Evolutionary conservation across 2,329 filamentous ascomycete genomes (phyloP).

Genomic region (Colletotrichum spinosum): DNA sequence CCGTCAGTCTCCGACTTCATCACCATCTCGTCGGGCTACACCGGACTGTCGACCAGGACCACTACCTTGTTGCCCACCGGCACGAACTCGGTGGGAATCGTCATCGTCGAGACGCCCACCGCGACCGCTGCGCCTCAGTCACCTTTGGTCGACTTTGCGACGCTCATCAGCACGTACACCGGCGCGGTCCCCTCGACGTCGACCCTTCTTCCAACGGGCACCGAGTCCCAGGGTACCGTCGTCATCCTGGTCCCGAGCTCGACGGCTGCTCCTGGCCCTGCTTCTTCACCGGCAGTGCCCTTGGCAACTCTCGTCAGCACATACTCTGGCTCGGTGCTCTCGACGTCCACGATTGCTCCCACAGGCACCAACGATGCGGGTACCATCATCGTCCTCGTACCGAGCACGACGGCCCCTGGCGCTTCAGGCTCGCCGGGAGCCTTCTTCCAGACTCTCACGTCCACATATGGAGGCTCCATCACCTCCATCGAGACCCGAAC

Average conservation of each 20-base stretch:
- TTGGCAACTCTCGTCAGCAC: slow-evolving; percentile 26
- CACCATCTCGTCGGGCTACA: slow-evolving; percentile 10
- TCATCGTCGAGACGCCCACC: slow-evolving; percentile 8
- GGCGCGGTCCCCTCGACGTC: slow-evolving; percentile 20
- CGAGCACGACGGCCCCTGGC: slow-evolving; percentile 9
- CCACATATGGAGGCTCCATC: slow-evolving; percentile 22
- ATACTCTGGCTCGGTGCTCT: slow-evolving; percentile 9
- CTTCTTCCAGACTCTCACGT: slow-evolving; percentile 18
- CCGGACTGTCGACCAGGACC: background rate
- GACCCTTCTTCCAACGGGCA: slow-evolving; percentile 18
- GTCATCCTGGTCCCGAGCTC: slow-evolving; percentile 25
- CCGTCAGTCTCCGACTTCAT: background rate
- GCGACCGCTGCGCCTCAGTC: too few relatives aligned
- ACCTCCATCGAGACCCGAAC: slow-evolving; percentile 19
- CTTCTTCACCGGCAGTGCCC: background rate
- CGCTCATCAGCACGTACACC: slow-evolving; percentile 25
- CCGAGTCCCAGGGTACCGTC: slow-evolving; percentile 8
- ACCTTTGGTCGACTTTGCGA: background rate
- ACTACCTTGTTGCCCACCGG: slow-evolving; percentile 1
- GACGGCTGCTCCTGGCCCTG: background rate
- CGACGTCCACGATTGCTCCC: slow-evolving; percentile 17
- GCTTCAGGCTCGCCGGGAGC: background rate
- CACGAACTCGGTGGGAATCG: slow-evolving; percentile 1
- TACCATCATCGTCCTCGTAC: slow-evolving; percentile 25
- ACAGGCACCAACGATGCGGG: slow-evolving; percentile 7